phyloP scores from a whole-genome alignment of 805 yeast genomes.

The Kregervanrija delftensis region DNA sequence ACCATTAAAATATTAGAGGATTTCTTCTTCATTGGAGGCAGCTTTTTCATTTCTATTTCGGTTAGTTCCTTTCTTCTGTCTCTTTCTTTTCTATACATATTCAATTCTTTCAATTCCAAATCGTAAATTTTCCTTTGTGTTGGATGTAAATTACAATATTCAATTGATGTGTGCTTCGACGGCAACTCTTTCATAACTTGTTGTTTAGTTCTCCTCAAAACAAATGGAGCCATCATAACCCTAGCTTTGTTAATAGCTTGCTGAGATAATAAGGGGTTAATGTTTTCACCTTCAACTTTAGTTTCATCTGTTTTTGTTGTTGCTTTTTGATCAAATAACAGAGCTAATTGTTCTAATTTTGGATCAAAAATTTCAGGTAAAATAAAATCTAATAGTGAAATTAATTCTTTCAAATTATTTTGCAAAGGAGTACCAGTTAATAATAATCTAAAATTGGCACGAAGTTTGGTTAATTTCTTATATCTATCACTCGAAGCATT shows the following conservation, averaged over 20 bases:
- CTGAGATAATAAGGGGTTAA: constrained; percentile 77
- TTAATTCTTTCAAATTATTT: constrained; percentile 83
- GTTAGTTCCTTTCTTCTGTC: constrained; percentile 33
- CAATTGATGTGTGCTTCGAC: constrained; percentile 56
- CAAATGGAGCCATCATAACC: constrained; percentile 98
- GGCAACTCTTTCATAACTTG: constrained; percentile 92
- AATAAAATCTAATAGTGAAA: constrained; percentile 85
- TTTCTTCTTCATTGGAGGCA: constrained; percentile 17
- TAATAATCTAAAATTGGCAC: constrained; percentile 76
- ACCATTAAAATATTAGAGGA: constrained; percentile 73
- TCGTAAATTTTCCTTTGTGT: constrained; percentile 56
- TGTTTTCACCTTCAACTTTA: constrained; percentile 37
- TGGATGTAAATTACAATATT: constrained; percentile 55
- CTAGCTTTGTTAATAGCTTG: constrained; percentile 92
- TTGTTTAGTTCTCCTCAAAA: constrained; percentile 81
- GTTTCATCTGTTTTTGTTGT: constrained; percentile 44
- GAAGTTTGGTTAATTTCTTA: constrained; percentile 73
- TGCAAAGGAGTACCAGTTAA: constrained; percentile 97
- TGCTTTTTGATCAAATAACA: constrained; percentile 82
- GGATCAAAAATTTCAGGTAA: constrained; percentile 77
- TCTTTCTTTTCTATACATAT: constrained; percentile 34
- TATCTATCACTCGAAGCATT: constrained; percentile 86
- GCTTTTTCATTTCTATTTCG: constrained; percentile 27
- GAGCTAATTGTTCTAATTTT: constrained; percentile 73
- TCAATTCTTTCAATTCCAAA: constrained; percentile 43